These are phyloP conservation scores for Grammothele lineata DNA, from an alignment of 768 basidiomycete genomes.

Conservation along the genomic window DNA sequence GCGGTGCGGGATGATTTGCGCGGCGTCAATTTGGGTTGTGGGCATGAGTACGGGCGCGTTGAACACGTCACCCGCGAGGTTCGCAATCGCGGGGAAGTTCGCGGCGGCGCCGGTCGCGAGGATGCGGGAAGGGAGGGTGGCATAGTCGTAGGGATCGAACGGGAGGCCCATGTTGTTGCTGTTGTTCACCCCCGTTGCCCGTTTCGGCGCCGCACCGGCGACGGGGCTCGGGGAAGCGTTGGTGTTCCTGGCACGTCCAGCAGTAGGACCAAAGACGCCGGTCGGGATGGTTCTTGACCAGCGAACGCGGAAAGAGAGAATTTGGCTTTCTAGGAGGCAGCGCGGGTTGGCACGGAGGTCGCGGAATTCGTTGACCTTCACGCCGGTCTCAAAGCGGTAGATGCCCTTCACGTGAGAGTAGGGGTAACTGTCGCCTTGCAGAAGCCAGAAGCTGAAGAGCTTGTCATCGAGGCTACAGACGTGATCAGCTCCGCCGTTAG, in stretches of 20 bases:
- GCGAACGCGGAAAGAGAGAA: constrained; percentile 77
- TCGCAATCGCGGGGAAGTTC: constrained; percentile 79
- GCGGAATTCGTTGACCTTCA: constrained; percentile 85
- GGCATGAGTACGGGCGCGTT: constrained; percentile 79
- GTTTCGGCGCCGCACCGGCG: constrained; percentile 12
- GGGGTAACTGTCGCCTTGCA: constrained; percentile 75
- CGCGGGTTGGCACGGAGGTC: constrained; percentile 87
- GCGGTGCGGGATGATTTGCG: constrained; percentile 65
- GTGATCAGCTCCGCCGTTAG: background rate
- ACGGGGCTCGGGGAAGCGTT: constrained; percentile 24
- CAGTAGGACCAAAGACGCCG: constrained; percentile 53
- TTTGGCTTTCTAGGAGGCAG: constrained; percentile 78
- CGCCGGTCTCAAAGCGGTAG: constrained; percentile 82
- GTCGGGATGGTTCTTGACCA: constrained; percentile 72
- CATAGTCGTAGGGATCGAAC: constrained; percentile 77
- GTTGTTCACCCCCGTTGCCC: constrained; percentile 16
- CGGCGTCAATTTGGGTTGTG: constrained; percentile 70
- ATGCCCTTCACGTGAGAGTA: constrained; percentile 80
- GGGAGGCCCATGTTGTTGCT: constrained; percentile 54
- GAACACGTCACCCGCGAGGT: constrained; percentile 78
- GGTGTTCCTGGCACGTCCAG: constrained; percentile 27
- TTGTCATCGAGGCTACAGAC: constrained; percentile 78
- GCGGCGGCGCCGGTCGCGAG: constrained; percentile 76
- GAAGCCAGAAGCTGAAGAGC: constrained; percentile 84
- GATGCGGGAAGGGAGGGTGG: constrained; percentile 59